phyloP scores from a whole-genome alignment of 2,329 filamentous ascomycete species.

The Tolypocladium ophioglossoides region DNA sequence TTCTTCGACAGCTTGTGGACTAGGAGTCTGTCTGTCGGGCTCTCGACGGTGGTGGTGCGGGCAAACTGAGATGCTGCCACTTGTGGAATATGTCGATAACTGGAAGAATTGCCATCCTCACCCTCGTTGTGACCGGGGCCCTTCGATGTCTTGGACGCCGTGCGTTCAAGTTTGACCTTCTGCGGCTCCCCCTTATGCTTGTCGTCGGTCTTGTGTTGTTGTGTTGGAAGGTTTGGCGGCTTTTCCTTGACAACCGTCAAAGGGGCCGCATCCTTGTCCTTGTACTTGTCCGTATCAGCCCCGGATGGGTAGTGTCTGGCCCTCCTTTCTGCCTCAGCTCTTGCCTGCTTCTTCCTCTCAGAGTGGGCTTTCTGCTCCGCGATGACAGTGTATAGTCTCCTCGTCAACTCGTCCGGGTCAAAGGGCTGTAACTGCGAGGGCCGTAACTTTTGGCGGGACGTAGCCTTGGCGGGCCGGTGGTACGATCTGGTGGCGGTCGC shows the following conservation, averaged over 20 bases:
- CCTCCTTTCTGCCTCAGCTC: constrained; percentile 12
- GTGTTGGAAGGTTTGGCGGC: background rate
- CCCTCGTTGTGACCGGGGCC: constrained; percentile 10
- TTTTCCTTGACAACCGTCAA: constrained; percentile 1
- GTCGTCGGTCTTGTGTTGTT: background rate
- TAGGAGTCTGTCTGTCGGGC: constrained; percentile 22
- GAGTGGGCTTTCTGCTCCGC: constrained; percentile 35
- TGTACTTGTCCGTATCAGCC: background rate
- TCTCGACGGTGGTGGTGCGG: constrained; percentile 38
- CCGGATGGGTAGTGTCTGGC: background rate
- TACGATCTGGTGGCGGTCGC: constrained; percentile 1
- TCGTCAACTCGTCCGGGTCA: constrained; percentile 44
- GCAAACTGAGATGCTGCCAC: constrained; percentile 45
- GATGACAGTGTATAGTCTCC: constrained; percentile 39
- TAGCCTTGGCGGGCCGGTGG: background rate
- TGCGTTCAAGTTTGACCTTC: constrained; percentile 4
- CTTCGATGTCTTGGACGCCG: constrained; percentile 1
- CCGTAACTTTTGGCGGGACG: constrained; percentile 3
- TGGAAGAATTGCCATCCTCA: background rate
- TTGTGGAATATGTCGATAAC: constrained; percentile 40
- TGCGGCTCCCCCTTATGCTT: background rate
- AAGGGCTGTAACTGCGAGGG: constrained; percentile 23
- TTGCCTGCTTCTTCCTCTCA: constrained; percentile 21
- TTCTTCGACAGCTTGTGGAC: constrained; percentile 33
- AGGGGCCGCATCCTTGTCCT: background rate